A percentile compares a stretch with the other conserved stretches of the same genome.
These are phyloP conservation scores for Rhizomucor pusillus DNA, from an alignment of 371 early-diverging fungal species.

Conservation along the genomic window DNA sequence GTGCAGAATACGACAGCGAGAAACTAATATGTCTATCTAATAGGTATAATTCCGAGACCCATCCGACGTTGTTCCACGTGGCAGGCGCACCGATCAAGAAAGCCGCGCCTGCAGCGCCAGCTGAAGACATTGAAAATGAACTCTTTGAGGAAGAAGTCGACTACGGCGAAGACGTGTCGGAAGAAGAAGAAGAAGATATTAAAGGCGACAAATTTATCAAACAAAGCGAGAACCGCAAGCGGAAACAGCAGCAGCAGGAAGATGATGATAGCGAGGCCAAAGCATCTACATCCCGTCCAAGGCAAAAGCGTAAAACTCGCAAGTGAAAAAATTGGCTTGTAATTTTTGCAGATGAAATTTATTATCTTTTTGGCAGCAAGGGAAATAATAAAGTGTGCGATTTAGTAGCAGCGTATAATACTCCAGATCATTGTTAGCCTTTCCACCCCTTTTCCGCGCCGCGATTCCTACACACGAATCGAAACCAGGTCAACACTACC, in stretches of 20 bases:
- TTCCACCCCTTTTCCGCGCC: too few relatives aligned
- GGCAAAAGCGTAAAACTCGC: too few relatives aligned
- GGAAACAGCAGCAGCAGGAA: not conserved
- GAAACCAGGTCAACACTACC: too few relatives aligned
- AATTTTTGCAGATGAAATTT: too few relatives aligned
- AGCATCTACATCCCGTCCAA: too few relatives aligned
- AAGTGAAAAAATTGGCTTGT: too few relatives aligned
- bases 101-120: constrained; percentile 32
- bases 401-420: too few relatives aligned
- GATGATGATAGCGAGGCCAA: not conserved
- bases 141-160: constrained; percentile 53
- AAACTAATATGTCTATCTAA: too few relatives aligned
- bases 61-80: constrained; percentile 68
- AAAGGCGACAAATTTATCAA: not conserved
- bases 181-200: constrained; percentile 45
- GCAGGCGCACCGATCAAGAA: constrained; percentile 31
- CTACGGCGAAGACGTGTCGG: constrained; percentile 54
- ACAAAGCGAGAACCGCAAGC: not conserved
- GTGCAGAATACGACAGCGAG: constrained; percentile 24
- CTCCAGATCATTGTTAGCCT: too few relatives aligned
- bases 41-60: constrained; percentile 66
- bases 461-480: too few relatives aligned
- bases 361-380: too few relatives aligned
- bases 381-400: too few relatives aligned
- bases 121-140: constrained; percentile 66